phyloP scores from a whole-genome alignment of 208 protist species.

The Trypanosoma rangeli region DNA sequence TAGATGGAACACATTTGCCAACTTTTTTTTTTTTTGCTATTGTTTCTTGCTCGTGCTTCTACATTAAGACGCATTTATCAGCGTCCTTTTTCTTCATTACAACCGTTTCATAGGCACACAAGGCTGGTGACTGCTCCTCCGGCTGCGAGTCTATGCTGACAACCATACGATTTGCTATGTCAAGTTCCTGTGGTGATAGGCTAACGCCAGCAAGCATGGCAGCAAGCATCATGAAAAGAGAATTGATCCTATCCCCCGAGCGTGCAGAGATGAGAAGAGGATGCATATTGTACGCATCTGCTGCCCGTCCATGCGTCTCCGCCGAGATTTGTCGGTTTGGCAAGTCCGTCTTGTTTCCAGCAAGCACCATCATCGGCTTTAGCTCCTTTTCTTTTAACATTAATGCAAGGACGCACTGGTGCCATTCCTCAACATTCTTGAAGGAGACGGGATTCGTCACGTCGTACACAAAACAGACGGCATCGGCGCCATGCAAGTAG shows the following conservation, averaged over 20 bases:
- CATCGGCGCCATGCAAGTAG: slow-evolving; percentile 92
- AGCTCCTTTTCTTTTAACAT: slow-evolving; percentile 15
- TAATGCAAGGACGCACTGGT: slow-evolving; percentile 44
- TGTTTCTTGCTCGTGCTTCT: slow-evolving; percentile 10
- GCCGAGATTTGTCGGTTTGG: slow-evolving; percentile 75
- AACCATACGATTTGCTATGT: slow-evolving; percentile 50
- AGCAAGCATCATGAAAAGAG: slow-evolving; percentile 82
- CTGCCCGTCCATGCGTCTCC: slow-evolving; percentile 58
- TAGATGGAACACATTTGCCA: too few relatives aligned
- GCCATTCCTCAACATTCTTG: slow-evolving; percentile 94
- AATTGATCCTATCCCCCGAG: slow-evolving; percentile 88
- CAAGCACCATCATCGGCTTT: slow-evolving; percentile 73
- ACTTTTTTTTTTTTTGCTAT: slow-evolving; percentile 2
- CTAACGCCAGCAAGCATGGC: slow-evolving; percentile 80
- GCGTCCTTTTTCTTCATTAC: slow-evolving; percentile 23
- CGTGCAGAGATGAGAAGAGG: slow-evolving; percentile 89
- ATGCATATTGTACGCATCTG: slow-evolving; percentile 38
- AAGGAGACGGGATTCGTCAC: slow-evolving; percentile 91
- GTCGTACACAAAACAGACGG: slow-evolving; percentile 94
- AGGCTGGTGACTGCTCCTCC: slow-evolving; percentile 11
- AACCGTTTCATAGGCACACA: slow-evolving; percentile 15
- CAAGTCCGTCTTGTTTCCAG: slow-evolving; percentile 94
- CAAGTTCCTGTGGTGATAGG: slow-evolving; percentile 76
- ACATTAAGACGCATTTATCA: slow-evolving; percentile 53
- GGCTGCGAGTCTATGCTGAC: slow-evolving; percentile 45